Base-by-base conservation (phyloP, 2,329 filamentous ascomycete genomes). In the Talaromyces funiculosus region DNA sequence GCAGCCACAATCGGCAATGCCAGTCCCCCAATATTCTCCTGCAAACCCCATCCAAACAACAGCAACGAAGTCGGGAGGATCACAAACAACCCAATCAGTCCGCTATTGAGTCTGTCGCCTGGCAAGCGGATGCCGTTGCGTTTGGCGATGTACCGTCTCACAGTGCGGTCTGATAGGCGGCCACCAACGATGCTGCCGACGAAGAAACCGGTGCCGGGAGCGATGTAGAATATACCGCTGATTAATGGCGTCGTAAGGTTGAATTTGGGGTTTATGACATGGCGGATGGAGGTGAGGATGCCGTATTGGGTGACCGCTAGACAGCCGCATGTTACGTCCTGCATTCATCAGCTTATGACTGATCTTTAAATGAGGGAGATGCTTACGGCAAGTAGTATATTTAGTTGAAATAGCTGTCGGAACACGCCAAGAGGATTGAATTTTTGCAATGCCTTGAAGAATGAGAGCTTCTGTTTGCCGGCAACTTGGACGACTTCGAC, bases 281-380 rank as follows among this genome's bases (percentile, higher is more conserved):
- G 88, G 18, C 88, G 86, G 59, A 89, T 88, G 0, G 84, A 85
- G 0, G 87, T 88, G 10, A 89, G 79, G 2, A 89, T 77, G 1
- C 79, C 80, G 71, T 90, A 90, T 71, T 90, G 89, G 71, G 91
- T 90, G 82, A 86, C 90, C 6, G 90, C 82, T 2, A 92, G 77
- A 20, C 74, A 64, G 51, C 73, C 73, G 55, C 72, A 75, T 1
- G 72, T 71, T 6, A 75, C 22, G 33, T 73, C 68, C 72, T 73
- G 14, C 20, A 2, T 14, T 12, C 5, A 10, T 51, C 16, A 51
- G 29, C 3, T 22, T 7, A 10, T 20, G 3, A 33, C 20, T n/a
- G 16, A 26, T 35, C 9, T 20, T 14, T 79, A 78, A 0, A 78
- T 80, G 84, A 2, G 82, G 82, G 3, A 84, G 70, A 12, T 77